These are phyloP conservation scores for Nannizziopsis arthrosporioides DNA, from an alignment of 2,329 filamentous ascomycete genomes.

Conservation along the genomic window DNA sequence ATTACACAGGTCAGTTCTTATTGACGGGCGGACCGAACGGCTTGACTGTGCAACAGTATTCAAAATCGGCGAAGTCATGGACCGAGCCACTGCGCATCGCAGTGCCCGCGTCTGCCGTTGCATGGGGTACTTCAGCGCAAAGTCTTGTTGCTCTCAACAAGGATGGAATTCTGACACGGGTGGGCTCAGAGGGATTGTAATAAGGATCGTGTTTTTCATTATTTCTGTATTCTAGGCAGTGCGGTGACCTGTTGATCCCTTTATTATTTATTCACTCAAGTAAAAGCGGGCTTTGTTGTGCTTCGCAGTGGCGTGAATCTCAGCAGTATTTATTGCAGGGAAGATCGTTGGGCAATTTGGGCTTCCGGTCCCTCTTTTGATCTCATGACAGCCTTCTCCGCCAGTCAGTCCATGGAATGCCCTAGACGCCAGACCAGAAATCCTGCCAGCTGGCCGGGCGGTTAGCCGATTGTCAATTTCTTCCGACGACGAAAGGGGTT, in stretches of 20 bases:
- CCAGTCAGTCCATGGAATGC: neutral
- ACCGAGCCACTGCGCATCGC: constrained; percentile 70
- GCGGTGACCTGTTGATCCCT: constrained; percentile 14
- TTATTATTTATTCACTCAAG: constrained; percentile 8
- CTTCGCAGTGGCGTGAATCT: neutral
- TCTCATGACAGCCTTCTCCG: neutral
- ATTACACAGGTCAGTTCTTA: constrained; percentile 89
- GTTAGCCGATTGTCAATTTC: neutral
- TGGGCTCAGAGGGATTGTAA: constrained; percentile 45
- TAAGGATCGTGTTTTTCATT: constrained; percentile 6
- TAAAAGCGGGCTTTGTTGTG: constrained; percentile 8
- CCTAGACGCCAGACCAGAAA: neutral
- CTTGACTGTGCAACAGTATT: constrained; percentile 78
- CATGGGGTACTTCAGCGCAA: constrained; percentile 66
- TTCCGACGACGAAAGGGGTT: no score
- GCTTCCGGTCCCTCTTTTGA: neutral
- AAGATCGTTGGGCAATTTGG: neutral
- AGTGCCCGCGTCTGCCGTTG: constrained; percentile 57
- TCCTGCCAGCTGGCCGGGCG: neutral
- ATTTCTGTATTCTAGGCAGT: constrained; percentile 16
- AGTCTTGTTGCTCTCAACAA: constrained; percentile 62
- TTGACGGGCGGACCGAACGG: constrained; percentile 69
- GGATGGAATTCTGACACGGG: constrained; percentile 63
- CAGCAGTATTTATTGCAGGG: constrained; percentile 1
- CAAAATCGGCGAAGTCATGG: constrained; percentile 79